Evolutionary conservation across 2,329 filamentous ascomycete genomes (phyloP), one percentile per base, ranked within the genome.

Genomic region (Tolypocladium nubicola): DNA sequence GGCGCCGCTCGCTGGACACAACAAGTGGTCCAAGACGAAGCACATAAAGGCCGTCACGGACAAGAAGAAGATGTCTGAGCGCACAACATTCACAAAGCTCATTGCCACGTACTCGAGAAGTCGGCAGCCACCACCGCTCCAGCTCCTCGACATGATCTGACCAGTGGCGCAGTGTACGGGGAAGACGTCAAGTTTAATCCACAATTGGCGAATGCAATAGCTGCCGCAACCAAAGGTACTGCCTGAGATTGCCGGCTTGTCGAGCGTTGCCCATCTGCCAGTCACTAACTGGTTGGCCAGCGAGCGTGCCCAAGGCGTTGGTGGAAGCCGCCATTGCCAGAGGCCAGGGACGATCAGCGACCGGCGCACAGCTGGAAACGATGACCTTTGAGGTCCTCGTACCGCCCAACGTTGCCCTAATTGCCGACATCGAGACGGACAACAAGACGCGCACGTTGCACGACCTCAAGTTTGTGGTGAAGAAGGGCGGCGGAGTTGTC

Each of bases 1-100:
- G 10, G 58, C 65, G 9, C 67, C 73, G 16, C 72, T 74, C 60
- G 86, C 87, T 30, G 91, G 91, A 16, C 91, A 96, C 74, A 96
- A 87, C 72, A 88, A 91, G 70, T 99, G 94, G 94, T 91, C 90
- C 58, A 96, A 94, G 67, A 97, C 97, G 74, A 89, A 87, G 68
- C 94, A 97, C 72, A 90, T 94, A 71, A 99, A 99, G 73, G 91
- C 87, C 55, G 89, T 87, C 60, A 88, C 86, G 58, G 94, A 99
- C 71, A 81, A 80, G 59, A 86, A 86, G 64, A 96, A 92, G 73
- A 90, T 85, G 72, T 81, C 80, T 49, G 79, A 86, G 64, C 86
- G 91, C 37, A 82, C 80, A 52, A 71, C 79, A 50, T 81, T 95
- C 64, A 80, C 86, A 26, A 86, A 89, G 63, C 83, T 87, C 59